Evolutionary conservation across 2,329 filamentous ascomycete species (phyloP), one percentile per base, ranked within the genome.

Genomic region (Sclerotinia borealis): DNA sequence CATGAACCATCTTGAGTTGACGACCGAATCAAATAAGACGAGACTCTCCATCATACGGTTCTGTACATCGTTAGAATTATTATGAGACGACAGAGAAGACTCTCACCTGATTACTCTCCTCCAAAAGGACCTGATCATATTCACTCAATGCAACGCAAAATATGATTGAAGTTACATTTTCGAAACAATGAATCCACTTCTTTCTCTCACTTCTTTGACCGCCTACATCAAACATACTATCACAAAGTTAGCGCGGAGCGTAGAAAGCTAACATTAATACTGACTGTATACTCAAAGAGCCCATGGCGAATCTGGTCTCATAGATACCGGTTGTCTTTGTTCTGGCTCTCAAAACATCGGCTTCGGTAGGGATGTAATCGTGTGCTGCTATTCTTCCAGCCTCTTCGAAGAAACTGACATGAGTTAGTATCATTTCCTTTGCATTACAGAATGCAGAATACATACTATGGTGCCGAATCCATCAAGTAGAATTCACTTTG

Each of bases 181-280:
- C 95, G 77, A 99, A 99, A 80, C 95, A 99, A 79, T 99, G 95
- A 75, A 99, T 99, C 95, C 95, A 99, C 80, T 99, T 99, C 82
- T 99, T 99, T 67, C 95, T 86, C 78, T 99, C 95, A 76, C 93
- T 98, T 75, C 95, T 83, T 78, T 99, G 95, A 29, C 95, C 95
- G 67, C 95, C 95, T 5, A 99, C 95, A 76, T 99, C 95, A 75
- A 99, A 99, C 95, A 99, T 99, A 80, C 93, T 98, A 50, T 29
- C 34, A 25, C 10, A 22, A 55, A 2, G 55, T 74, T 61, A 75
- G 71, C 63, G 56, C 10, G 27, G 15, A 22, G 25, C 3, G 39
- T 43, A 15, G 8, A 45, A 39, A 58, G 59, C 39, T 58, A 25
- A 59, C 31, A 56, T 22, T 47, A 41, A 27, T 37, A 78, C 92